These are phyloP conservation scores for Pseudogymnoascus sp. DNA, from an alignment of 2,329 filamentous ascomycete species.

Conservation along the genomic window DNA sequence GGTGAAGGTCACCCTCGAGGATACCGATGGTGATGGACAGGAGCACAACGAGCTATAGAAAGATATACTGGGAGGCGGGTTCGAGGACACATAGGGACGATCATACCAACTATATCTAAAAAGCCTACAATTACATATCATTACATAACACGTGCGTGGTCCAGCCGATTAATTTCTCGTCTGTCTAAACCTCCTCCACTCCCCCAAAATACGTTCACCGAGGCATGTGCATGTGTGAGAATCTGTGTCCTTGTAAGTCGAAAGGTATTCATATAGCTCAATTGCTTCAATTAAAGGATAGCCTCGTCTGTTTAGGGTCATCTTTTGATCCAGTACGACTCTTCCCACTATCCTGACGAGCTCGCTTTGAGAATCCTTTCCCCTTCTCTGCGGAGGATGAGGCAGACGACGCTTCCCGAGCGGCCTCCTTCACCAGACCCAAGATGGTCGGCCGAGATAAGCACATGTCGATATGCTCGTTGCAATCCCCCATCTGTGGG, in stretches of 20 bases:
- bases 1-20: constrained; percentile 43
- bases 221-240: not conserved
- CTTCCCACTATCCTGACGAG: not conserved
- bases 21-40: constrained; percentile 46
- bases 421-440: constrained; percentile 51
- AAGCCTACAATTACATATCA: not conserved
- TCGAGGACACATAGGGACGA: not conserved
- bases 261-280: not conserved
- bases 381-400: not conserved
- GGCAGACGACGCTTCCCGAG: constrained; percentile 41
- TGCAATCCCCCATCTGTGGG: constrained; percentile 67
- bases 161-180: not conserved
- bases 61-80: not conserved
- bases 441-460: constrained; percentile 73
- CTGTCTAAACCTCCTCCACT: not conserved
- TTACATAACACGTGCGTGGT: not conserved
- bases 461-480: constrained; percentile 87
- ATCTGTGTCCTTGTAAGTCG: not conserved
- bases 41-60: constrained; percentile 53
- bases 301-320: not conserved
- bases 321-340: not conserved
- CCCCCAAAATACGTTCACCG: not conserved
- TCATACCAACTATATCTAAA: not conserved
- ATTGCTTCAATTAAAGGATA: not conserved
- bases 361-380: not conserved